Conservation (phyloP, 305 asterid species). For the Fraxinus velutina region DNA sequence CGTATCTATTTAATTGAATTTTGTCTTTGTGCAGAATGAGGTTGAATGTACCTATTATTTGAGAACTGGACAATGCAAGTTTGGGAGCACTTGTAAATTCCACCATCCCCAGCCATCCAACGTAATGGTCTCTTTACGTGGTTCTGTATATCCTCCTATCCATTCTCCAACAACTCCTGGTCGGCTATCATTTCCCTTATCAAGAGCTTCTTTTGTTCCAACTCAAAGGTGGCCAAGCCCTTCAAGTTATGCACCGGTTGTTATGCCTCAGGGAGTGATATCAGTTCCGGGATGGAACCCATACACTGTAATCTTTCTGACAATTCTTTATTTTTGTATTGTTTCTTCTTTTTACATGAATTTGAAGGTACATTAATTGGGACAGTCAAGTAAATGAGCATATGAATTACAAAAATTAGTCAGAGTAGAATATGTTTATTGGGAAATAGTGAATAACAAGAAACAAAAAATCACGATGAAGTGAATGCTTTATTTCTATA, state of each 20-base stretch:
- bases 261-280: slow-evolving; percentile 86
- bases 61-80: slow-evolving; percentile 93
- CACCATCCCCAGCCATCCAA: slow-evolving; percentile 95
- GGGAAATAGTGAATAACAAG: neutral
- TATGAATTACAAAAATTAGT: slow-evolving; percentile 3
- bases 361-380: neutral
- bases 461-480: neutral
- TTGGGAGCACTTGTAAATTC: slow-evolving; percentile 91
- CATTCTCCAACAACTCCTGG: slow-evolving; percentile 78
- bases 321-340: slow-evolving; percentile 21
- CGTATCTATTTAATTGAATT: slow-evolving; percentile 23
- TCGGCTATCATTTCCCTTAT: slow-evolving; percentile 65
- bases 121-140: slow-evolving; percentile 81
- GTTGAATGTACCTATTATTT: slow-evolving; percentile 81
- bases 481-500: neutral
- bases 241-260: slow-evolving; percentile 74
- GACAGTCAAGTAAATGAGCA: neutral
- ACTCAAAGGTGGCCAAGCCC: slow-evolving; percentile 95
- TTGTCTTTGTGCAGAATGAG: slow-evolving; percentile 59
- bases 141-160: slow-evolving; percentile 81
- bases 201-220: slow-evolving; percentile 77
- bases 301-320: slow-evolving; percentile 60
- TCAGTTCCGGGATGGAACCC: slow-evolving; percentile 87
- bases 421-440: slow-evolving; percentile 7
- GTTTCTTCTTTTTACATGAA: slow-evolving; percentile 11